Evolutionary conservation across 176 grass and related monocot species (phyloP), one percentile per base, ranked within the genome.

Genomic region (Chrysopogon serrulatus): DNA sequence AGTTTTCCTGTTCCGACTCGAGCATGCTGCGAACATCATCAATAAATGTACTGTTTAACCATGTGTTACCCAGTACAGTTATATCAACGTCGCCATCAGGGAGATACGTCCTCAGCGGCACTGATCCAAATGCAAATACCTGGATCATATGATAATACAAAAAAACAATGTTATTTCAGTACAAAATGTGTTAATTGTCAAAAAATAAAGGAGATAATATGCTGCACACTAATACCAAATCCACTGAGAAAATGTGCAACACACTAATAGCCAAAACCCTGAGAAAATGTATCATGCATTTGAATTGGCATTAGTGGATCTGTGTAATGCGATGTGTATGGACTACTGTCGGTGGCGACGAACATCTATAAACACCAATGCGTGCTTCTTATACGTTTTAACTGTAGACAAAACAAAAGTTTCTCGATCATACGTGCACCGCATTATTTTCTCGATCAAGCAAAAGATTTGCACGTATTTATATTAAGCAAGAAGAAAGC

Each of bases 61-160:
- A 30, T 75, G 79, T 56, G 56, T 83, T 81, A 0, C 60, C 65
- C 31, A 98, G 67, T 54, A 86, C 62, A 4, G 95, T 98, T 73
- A 98, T 43, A 76, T 98, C 95, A 23, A 93, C 65, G 17, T 98
- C 95, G 8, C 95, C 95, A 85, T 98, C 92, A 13, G 92, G 95
- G 41, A 98, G 95, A 47, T 95, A 98, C 1, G 95, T 93, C 84
- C 88, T 98, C 32, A 98, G 37, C 8, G 92, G 95, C 8, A 98
- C 92, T 3, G 95, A 98, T 60, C 95, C 95, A 57, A 91, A 98
- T 64, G 87, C 42, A 74, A 90, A 76, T 16, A 95, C 92, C 95
- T 98, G 90, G 5, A 79, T 86, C 17, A 11, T 51, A 73, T 79
- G 76, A 79, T 34, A 83, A 48, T 6, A 26, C 17, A 70, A 77